Evolutionary conservation across 768 basidiomycete genomes (phyloP).

Genomic region (Agaricus sinodeliciosus): DNA sequence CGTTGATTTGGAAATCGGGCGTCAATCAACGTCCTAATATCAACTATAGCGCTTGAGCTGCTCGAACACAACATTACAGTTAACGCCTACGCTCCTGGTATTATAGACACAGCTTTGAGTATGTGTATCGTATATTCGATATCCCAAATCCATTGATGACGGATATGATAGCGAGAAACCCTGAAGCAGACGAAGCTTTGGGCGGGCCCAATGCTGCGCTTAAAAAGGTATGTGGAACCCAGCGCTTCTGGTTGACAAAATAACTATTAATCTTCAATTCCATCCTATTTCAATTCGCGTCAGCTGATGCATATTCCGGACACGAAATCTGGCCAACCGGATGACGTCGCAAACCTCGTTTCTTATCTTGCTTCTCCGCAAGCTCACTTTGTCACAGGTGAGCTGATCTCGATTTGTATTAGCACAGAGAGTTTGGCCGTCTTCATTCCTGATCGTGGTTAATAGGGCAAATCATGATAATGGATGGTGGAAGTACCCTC

Average conservation of each 20-base stretch:
- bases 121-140: not conserved
- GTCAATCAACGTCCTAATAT: no score
- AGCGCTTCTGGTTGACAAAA: not conserved
- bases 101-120: conserved; percentile 10
- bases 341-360: conserved; percentile 15
- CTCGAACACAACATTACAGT: conserved; percentile 32
- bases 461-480: conserved; percentile 4
- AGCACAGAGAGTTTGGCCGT: not conserved
- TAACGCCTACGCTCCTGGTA: conserved; percentile 34
- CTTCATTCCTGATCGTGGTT: not conserved
- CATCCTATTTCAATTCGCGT: no score
- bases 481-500: not conserved
- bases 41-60: conserved; percentile 27
- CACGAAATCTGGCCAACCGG: not conserved
- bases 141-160: not conserved
- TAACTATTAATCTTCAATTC: no score
- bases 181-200: not conserved
- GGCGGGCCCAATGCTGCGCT: not conserved
- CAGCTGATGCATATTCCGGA: conserved; percentile 2
- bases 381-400: conserved; percentile 6
- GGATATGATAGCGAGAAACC: not conserved
- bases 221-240: not conserved
- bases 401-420: not conserved
- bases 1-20: not conserved
- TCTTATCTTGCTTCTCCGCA: conserved; percentile 17